Conservation (phyloP, 306 rosid genomes). For the Neltuma alba region DNA sequence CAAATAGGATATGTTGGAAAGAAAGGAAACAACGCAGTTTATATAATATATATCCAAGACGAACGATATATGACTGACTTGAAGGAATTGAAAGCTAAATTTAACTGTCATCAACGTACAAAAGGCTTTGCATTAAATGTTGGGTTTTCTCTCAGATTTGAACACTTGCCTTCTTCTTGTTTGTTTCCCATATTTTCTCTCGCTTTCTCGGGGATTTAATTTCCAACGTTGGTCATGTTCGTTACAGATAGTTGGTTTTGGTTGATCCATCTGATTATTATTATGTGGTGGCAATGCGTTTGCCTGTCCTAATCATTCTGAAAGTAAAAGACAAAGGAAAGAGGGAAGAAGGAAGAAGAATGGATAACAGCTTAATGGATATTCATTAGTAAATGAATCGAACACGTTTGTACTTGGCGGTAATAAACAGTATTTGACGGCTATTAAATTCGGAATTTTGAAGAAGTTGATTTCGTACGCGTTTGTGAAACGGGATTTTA, state of each 20-base stretch:
- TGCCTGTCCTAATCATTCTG: background rate
- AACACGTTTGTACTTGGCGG: constrained; percentile 2
- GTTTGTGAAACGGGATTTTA: background rate
- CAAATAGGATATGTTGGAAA: background rate
- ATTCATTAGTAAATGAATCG: background rate
- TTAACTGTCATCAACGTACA: background rate
- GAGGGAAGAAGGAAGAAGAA: background rate
- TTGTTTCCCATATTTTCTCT: background rate
- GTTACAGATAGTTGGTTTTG: background rate
- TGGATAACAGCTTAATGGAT: constrained; percentile 4
- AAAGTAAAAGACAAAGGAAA: too few relatives aligned
- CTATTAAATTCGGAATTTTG: background rate
- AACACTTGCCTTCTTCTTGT: background rate
- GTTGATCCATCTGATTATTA: background rate
- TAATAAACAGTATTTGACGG: background rate
- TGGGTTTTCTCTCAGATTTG: background rate
- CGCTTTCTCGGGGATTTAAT: too few relatives aligned
- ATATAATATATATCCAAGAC: background rate
- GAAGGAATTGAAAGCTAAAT: background rate
- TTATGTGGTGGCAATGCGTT: background rate
- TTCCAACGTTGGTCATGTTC: background rate
- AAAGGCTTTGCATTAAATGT: background rate
- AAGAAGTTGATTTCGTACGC: background rate
- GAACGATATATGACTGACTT: background rate
- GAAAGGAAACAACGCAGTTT: background rate